These are phyloP conservation scores for Carex parvula DNA, from an alignment of 176 grass and related monocot genomes.

Conservation along the genomic window DNA sequence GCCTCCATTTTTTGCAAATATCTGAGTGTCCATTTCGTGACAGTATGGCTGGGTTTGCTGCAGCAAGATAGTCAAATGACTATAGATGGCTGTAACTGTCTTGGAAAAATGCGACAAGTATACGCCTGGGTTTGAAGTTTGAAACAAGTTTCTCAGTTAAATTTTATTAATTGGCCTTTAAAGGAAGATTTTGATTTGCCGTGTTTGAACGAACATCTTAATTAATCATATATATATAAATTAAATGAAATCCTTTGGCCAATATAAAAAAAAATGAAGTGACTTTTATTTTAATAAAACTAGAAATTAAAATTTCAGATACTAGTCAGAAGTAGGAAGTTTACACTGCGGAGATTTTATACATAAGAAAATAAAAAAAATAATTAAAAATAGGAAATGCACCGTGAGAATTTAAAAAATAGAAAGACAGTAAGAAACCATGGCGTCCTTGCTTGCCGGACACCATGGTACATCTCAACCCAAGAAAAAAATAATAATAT, in stretches of 20 bases:
- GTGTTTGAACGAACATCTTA: conserved; percentile 5
- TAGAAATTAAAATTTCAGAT: neutral
- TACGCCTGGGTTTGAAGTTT: neutral
- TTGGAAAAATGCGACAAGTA: neutral
- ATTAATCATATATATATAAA: neutral
- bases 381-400: no score
- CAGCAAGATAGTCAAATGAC: conserved; percentile 1
- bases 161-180: neutral
- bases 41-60: neutral
- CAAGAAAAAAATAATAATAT: no score
- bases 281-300: neutral
- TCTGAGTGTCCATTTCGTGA: neutral
- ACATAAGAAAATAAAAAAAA: no score
- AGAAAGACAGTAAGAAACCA: no score
- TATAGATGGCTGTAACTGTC: conserved; percentile 16
- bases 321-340: neutral
- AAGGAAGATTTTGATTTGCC: conserved; percentile 8
- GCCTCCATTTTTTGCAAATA: neutral
- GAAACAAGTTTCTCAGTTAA: neutral
- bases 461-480: no score
- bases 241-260: neutral
- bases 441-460: no score
- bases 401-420: no score
- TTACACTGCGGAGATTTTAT: no score
- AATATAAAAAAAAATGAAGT: neutral